Conservation (phyloP, 2,329 filamentous ascomycete species). For the Penicillium sp. region DNA sequence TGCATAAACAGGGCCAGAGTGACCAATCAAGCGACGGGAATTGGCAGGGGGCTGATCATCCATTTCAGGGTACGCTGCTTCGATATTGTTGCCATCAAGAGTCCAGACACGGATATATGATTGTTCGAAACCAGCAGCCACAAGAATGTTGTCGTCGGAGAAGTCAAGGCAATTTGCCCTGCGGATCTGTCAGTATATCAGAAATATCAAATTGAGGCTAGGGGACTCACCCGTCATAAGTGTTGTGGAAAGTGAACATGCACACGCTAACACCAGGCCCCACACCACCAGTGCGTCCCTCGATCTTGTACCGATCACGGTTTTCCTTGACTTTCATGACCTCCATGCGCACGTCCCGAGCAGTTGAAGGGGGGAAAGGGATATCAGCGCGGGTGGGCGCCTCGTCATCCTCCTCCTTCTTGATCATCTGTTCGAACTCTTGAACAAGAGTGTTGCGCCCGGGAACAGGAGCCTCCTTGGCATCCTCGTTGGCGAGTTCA, state of each 20-base stretch:
- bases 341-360: slow-evolving; percentile 88
- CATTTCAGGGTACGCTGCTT: slow-evolving; percentile 62
- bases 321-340: slow-evolving; percentile 93
- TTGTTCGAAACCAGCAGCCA: slow-evolving; percentile 86
- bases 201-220: neutral
- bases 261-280: slow-evolving; percentile 83
- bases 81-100: slow-evolving; percentile 78
- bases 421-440: slow-evolving; percentile 83
- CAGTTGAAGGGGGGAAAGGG: slow-evolving; percentile 82
- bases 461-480: slow-evolving; percentile 67
- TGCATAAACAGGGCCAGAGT: slow-evolving; percentile 84
- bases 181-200: slow-evolving; percentile 22
- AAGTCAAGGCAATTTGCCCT: slow-evolving; percentile 94
- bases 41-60: slow-evolving; percentile 65
- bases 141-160: slow-evolving; percentile 83
- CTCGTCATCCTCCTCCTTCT: slow-evolving; percentile 86
- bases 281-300: slow-evolving; percentile 77
- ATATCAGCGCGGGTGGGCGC: slow-evolving; percentile 75
- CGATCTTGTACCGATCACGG: slow-evolving; percentile 86
- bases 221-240: slow-evolving; percentile 72
- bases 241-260: slow-evolving; percentile 99
- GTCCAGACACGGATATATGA: slow-evolving; percentile 97
- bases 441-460: slow-evolving; percentile 77
- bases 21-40: slow-evolving; percentile 79
- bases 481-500: slow-evolving; percentile 83